Percentiles rank a stretch among this genome's conserved stretches.
Conservation (phyloP, 202 grass and related monocot species). For the Carex arenaria region DNA sequence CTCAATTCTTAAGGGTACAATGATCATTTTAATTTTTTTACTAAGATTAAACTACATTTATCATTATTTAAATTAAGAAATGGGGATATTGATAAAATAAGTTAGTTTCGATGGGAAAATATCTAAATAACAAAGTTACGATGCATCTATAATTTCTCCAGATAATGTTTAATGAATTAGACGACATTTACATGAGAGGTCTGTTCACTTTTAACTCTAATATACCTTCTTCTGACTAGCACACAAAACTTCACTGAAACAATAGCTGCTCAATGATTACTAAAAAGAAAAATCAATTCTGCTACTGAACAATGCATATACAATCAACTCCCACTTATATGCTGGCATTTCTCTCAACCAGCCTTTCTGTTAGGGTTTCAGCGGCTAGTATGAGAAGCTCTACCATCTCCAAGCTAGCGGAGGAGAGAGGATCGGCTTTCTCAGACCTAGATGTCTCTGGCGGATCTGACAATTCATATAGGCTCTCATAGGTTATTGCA, state of each 20-base stretch:
- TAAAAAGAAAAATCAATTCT: slow-evolving; percentile 4
- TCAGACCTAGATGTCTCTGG: slow-evolving; percentile 37
- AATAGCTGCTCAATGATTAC: background rate
- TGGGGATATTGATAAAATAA: too few relatives aligned
- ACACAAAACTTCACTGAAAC: background rate
- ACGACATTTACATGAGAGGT: background rate
- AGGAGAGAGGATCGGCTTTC: slow-evolving; percentile 48
- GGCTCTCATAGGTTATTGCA: slow-evolving; percentile 41
- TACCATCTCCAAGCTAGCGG: slow-evolving; percentile 70
- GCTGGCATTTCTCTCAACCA: slow-evolving; percentile 30
- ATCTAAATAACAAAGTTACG: too few relatives aligned
- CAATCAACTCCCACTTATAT: background rate
- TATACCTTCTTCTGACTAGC: too few relatives aligned
- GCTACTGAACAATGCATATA: background rate
- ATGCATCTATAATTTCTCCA: too few relatives aligned
- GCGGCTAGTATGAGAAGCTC: slow-evolving; percentile 74
- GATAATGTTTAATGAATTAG: background rate
- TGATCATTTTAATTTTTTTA: too few relatives aligned
- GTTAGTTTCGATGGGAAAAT: too few relatives aligned
- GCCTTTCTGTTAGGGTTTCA: slow-evolving; percentile 49
- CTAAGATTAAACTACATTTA: too few relatives aligned
- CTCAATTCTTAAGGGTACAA: too few relatives aligned
- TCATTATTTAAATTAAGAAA: too few relatives aligned
- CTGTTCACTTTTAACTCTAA: background rate
- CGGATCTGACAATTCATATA: slow-evolving; percentile 44